Evolutionary conservation across 495 filamentous ascomycete genomes (phyloP).

Genomic region (Thozetella sp.): DNA sequence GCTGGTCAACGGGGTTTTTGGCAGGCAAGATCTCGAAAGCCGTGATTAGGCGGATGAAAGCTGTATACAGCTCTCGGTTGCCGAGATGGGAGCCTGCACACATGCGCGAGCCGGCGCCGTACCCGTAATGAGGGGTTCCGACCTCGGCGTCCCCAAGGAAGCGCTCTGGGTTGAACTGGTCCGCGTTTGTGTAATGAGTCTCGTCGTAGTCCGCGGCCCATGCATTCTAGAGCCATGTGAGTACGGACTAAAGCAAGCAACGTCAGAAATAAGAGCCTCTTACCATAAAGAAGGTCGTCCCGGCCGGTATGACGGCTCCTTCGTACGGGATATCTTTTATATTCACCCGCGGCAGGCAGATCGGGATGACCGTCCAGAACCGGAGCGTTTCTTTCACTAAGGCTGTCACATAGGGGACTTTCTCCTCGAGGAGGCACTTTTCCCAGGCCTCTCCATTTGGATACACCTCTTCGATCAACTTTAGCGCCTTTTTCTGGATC

Average conservation of each 20-base stretch:
- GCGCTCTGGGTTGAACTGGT: conserved; percentile 63
- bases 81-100: conserved; percentile 72
- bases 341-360: conserved; percentile 66
- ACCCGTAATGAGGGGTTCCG: conserved; percentile 69
- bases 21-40: conserved; percentile 51
- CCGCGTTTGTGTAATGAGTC: conserved; percentile 61
- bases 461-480: conserved; percentile 65
- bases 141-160: conserved; percentile 51
- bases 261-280: conserved; percentile 9
- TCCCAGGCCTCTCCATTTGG: conserved; percentile 68
- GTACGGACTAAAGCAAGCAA: background rate
- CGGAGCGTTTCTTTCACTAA: conserved; percentile 70
- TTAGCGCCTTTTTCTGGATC: conserved; percentile 65
- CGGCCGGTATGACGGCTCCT: conserved; percentile 59
- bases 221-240: conserved; percentile 50
- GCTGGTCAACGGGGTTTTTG: conserved; percentile 37
- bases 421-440: conserved; percentile 66
- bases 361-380: conserved; percentile 75
- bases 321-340: conserved; percentile 67
- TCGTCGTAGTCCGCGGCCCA: conserved; percentile 72
- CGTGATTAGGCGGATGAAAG: conserved; percentile 67
- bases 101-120: conserved; percentile 72
- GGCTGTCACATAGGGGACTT: conserved; percentile 70
- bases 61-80: conserved; percentile 69
- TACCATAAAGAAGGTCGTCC: conserved; percentile 70